Evolutionary conservation across 1,139 yeast species (phyloP), one percentile per base, ranked within the genome.

Genomic region (Kodamaea alishanica): DNA sequence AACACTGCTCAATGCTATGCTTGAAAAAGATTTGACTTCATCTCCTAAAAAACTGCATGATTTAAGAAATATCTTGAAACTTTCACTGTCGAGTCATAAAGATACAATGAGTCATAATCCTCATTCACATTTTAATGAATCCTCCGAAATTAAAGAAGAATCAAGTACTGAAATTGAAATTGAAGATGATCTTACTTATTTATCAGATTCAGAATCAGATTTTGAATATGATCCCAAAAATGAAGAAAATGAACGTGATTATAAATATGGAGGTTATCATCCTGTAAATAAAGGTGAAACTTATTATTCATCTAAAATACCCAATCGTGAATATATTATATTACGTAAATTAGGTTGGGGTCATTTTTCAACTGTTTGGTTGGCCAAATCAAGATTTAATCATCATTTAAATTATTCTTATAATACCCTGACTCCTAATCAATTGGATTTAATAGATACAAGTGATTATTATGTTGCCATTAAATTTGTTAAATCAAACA

Each of bases 331-430:
- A 28, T 88, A 88, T 58, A 71, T 77, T 4, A 63, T 88, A 34
- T 80, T 84, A 12, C 73, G 96, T 43, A 88, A 88, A 58, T 67
- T 88, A 5, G 96, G 96, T 6, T 86, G 95, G 95, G 96, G 96
- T 33, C 95, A 87, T 58, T 87, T 87, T 54, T 80, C 89, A 26
- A 86, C 95, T 1, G 96, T 87, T 26, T 87, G 96, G 96, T 67
- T 87, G 24, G 92, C 94, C 6, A 75, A 70, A 44, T 45, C 49
- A 4, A 40, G 47, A 15, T 39, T 37, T 38, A 45, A 45, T 30
- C 42, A 28, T 11, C 20, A 15, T 35, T 12, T 32, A 20, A 23
- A 27, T 11, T 11, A 11, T 8, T 22, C 36, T 8, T 24, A 31
- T 12, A 20, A 25, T 24, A 11, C 34, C 26, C 26, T 7, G 26